A percentile compares a stretch with the other conserved stretches of the same genome.
These are phyloP conservation scores for Penicillium sp. DNA, from an alignment of 2,329 filamentous ascomycete genomes.

Conservation along the genomic window DNA sequence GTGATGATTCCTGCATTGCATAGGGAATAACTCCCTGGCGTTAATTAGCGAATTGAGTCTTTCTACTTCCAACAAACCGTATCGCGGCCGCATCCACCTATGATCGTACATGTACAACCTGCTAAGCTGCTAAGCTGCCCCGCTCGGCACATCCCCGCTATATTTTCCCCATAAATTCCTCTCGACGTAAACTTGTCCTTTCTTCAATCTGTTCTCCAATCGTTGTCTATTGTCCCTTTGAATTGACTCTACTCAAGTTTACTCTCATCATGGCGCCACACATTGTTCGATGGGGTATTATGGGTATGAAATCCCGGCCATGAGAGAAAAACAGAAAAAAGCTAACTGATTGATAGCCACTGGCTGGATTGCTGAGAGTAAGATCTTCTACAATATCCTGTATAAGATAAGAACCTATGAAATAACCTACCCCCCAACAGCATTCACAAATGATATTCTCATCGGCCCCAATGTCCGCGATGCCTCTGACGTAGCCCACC, in stretches of 20 bases:
- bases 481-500: conserved; percentile 72
- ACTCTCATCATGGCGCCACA: conserved; percentile 33
- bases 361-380: conserved; percentile 45
- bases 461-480: conserved; percentile 68
- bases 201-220: not conserved
- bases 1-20: conserved; percentile 5
- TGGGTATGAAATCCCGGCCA: conserved; percentile 34
- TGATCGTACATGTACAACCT: not conserved
- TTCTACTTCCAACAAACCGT: not conserved
- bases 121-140: conserved; percentile 13
- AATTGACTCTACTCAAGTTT: not conserved
- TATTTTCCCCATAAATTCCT: conserved; percentile 1
- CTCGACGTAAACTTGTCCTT: not conserved
- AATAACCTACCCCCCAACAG: conserved; percentile 30
- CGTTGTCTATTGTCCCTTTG: not conserved
- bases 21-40: conserved; percentile 4
- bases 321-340: not conserved
- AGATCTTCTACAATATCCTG: conserved; percentile 6
- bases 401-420: not conserved
- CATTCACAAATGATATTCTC: conserved; percentile 75
- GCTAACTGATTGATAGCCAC: conserved; percentile 39
- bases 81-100: not conserved
- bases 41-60: conserved; percentile 7
- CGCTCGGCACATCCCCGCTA: conserved; percentile 29
- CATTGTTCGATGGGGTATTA: conserved; percentile 46